Conservation (phyloP, 2,329 filamentous ascomycete species). For the Colletotrichum musae region DNA sequence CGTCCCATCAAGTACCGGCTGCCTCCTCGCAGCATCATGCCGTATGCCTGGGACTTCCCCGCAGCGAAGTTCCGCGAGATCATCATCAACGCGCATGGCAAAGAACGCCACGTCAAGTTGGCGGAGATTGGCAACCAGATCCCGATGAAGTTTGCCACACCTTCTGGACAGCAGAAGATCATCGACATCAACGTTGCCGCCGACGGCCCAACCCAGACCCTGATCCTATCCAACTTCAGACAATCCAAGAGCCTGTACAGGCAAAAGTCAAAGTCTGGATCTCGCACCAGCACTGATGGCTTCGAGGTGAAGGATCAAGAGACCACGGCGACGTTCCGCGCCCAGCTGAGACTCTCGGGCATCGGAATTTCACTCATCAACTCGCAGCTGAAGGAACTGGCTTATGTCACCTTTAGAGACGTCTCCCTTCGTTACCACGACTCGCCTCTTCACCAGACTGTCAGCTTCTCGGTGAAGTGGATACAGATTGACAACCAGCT, state of each 20-base stretch:
- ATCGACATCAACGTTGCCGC: conserved; percentile 98
- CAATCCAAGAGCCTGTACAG: conserved; percentile 91
- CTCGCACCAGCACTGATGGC: conserved; percentile 71
- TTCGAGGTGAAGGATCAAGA: conserved; percentile 97
- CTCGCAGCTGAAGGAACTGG: conserved; percentile 88
- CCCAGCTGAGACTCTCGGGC: conserved; percentile 88
- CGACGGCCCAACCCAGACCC: conserved; percentile 93
- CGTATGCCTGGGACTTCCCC: conserved; percentile 99
- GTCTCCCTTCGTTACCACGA: conserved; percentile 93
- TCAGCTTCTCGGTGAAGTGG: conserved; percentile 95
- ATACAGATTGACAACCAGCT: conserved; percentile 99
- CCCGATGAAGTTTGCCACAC: conserved; percentile 88
- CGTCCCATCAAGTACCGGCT: conserved; percentile 92
- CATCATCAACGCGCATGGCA: conserved; percentile 82
- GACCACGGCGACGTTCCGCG: conserved; percentile 88
- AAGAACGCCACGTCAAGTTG: conserved; percentile 92
- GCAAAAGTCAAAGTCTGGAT: conserved; percentile 68
- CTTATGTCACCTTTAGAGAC: conserved; percentile 93
- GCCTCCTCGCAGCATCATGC: conserved; percentile 97
- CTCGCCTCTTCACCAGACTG: conserved; percentile 92
- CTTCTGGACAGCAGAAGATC: conserved; percentile 81
- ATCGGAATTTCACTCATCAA: conserved; percentile 96
- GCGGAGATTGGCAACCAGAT: conserved; percentile 97
- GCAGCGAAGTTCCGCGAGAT: conserved; percentile 97
- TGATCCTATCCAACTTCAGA: conserved; percentile 95